These are phyloP conservation scores for Candida montana DNA, from an alignment of 805 yeast genomes.

Conservation along the genomic window DNA sequence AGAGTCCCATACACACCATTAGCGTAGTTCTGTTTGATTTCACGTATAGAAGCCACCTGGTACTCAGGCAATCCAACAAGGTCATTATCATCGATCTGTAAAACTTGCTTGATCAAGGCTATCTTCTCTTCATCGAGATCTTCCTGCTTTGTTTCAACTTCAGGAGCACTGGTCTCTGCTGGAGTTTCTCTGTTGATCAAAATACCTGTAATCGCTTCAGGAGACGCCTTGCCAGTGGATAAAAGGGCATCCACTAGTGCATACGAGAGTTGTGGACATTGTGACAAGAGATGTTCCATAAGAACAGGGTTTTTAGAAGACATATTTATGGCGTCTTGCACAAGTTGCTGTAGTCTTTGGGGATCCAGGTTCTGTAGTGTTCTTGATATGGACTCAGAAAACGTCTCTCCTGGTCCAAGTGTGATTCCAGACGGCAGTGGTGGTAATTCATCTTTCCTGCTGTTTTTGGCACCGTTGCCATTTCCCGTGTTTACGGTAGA, in stretches of 20 bases:
- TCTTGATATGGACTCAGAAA: slow-evolving; percentile 36
- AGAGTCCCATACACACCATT: slow-evolving; percentile 25
- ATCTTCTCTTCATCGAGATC: slow-evolving; percentile 34
- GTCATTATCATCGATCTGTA: slow-evolving; percentile 48
- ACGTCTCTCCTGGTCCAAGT: slow-evolving; percentile 28
- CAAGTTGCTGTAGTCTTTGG: slow-evolving; percentile 40
- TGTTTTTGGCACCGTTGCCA: slow-evolving; percentile 9
- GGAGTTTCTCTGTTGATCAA: slow-evolving; percentile 14
- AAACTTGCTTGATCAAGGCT: slow-evolving; percentile 45
- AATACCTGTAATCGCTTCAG: slow-evolving; percentile 33
- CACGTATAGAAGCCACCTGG: slow-evolving; percentile 32
- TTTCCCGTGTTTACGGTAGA: slow-evolving; percentile 4
- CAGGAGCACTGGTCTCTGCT: background rate
- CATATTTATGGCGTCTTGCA: slow-evolving; percentile 57
- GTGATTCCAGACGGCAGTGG: slow-evolving; percentile 52
- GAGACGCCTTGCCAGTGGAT: slow-evolving; percentile 14
- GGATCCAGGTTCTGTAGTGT: slow-evolving; percentile 44
- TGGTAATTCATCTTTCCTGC: slow-evolving; percentile 30
- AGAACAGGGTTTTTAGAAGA: slow-evolving; percentile 49
- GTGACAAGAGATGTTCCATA: slow-evolving; percentile 54
- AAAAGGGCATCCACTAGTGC: slow-evolving; percentile 74
- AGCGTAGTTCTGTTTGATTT: slow-evolving; percentile 25
- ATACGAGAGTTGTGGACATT: slow-evolving; percentile 77
- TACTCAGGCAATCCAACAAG: slow-evolving; percentile 44
- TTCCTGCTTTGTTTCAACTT: background rate